Percentiles rank a stretch among this genome's conserved stretches.
Conservation (phyloP, 1,284 basidiomycete species). For the Boletus smithii region DNA sequence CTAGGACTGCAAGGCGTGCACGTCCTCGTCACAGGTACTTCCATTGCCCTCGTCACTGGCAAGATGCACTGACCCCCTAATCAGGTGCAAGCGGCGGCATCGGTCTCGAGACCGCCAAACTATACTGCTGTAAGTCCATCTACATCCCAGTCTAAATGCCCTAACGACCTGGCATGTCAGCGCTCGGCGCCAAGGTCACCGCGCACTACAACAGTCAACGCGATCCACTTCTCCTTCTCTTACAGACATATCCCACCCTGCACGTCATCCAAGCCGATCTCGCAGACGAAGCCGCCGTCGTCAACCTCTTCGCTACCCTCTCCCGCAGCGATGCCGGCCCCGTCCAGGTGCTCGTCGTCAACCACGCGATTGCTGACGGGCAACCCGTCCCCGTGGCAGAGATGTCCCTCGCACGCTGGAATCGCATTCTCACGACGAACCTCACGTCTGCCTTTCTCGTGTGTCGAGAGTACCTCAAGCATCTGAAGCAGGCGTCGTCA, state of each 20-base stretch:
- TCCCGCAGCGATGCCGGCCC: conserved; percentile 34
- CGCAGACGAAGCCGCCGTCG: conserved; percentile 49
- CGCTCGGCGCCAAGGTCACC: conserved; percentile 64
- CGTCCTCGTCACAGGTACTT: conserved; percentile 36
- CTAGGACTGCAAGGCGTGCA: conserved; percentile 36
- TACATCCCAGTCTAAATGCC: background rate
- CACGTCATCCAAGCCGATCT: conserved; percentile 56
- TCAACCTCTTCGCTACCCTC: conserved; percentile 38
- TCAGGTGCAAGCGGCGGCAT: conserved; percentile 65
- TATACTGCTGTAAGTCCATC: conserved; percentile 47
- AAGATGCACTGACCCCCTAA: too few relatives aligned
- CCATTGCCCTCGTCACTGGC: too few relatives aligned
- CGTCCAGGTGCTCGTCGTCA: conserved; percentile 57
- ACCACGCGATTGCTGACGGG: conserved; percentile 57
- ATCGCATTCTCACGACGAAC: conserved; percentile 56
- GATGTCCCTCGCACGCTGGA: conserved; percentile 68
- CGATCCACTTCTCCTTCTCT: conserved; percentile 43
- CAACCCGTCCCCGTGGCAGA: conserved; percentile 48
- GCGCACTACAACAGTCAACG: conserved; percentile 65
- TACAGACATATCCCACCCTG: conserved; percentile 36
- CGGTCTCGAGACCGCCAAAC: conserved; percentile 50
- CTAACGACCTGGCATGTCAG: conserved; percentile 32
- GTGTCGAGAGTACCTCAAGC: conserved; percentile 54
- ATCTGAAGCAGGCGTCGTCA: conserved; percentile 41
- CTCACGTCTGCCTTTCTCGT: conserved; percentile 67